A percentile compares a stretch with the other conserved stretches of the same genome.
Evolutionary conservation across 2,329 filamentous ascomycete genomes (phyloP).

Genomic region (Colletotrichum paranaense): DNA sequence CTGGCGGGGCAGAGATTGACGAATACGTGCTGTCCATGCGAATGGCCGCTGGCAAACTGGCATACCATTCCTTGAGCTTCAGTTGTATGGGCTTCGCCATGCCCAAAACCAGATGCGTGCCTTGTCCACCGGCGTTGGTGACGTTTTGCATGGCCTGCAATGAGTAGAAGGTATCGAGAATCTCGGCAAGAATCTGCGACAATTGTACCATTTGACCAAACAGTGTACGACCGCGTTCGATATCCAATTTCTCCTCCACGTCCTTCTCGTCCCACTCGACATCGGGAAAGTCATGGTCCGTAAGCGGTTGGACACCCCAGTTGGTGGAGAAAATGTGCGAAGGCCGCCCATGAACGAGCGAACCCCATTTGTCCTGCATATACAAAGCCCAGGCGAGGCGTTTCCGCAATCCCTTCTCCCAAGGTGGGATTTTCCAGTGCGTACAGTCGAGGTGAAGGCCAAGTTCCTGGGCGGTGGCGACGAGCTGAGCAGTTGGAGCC

Average conservation of each 20-base stretch:
- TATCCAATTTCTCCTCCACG: constrained; percentile 71
- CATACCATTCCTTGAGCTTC: constrained; percentile 85
- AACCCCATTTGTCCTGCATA: constrained; percentile 94
- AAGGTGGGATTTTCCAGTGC: constrained; percentile 86
- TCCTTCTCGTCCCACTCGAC: constrained; percentile 74
- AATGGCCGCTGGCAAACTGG: constrained; percentile 70
- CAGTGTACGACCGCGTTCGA: constrained; percentile 75
- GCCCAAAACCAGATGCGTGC: constrained; percentile 78
- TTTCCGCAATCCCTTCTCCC: constrained; percentile 88
- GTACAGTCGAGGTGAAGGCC: constrained; percentile 90
- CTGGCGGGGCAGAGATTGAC: constrained; percentile 51
- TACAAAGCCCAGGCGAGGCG: constrained; percentile 91
- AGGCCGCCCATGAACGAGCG: constrained; percentile 85
- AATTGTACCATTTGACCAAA: constrained; percentile 82
- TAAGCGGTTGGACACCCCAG: constrained; percentile 81
- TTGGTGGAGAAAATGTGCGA: constrained; percentile 77
- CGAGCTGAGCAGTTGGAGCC: constrained; percentile 86
- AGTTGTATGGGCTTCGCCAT: constrained; percentile 85
- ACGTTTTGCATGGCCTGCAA: constrained; percentile 80
- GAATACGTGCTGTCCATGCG: constrained; percentile 73
- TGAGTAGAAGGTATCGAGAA: constrained; percentile 86
- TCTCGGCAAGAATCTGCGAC: constrained; percentile 80
- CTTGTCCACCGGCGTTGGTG: constrained; percentile 73
- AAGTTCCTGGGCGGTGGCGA: constrained; percentile 87
- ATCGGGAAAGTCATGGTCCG: constrained; percentile 77